Evolutionary conservation across 495 filamentous ascomycete genomes (phyloP), one percentile per base, ranked within the genome.

Genomic region (Penicillium ucsense): DNA sequence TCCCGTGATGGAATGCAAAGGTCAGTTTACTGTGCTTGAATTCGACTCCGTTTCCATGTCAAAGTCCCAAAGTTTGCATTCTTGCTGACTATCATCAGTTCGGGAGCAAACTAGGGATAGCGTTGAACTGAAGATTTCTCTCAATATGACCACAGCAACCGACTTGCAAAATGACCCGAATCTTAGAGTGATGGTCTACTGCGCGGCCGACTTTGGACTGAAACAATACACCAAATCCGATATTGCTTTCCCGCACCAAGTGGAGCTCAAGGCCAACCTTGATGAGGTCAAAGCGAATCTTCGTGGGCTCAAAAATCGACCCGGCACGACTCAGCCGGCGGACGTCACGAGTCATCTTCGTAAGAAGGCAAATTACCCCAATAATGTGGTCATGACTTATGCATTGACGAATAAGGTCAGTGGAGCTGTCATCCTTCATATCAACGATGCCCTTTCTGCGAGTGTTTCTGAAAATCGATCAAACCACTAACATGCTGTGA

Each of bases 261-360:
- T 90, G 27, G 92, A 96, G 63, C 71, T 98, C 39, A 90, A 89
- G 59, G 82, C 94, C 35, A 97, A 97, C 56, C 76, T 82, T 28
- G 85, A 84, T 32, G 87, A 94, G 41, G 74, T 94, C 49, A 94
- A 92, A 57, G 80, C 83, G 8, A 97, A 95, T 57, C 75, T 92
- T 41, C 85, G 90, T 48, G 92, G 92, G 3, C 67, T 98, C 44
- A 98, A 98, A 63, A 95, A 94, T 61, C 91, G 89, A 58, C 85
- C 92, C 6, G 92, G 92, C 28, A 91, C 92, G 31, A 96, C 92
- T 31, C 79, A 85, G 45, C 92, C 92, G 5, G 89, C 85, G 11
- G 92, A 98, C 65, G 83, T 98, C 38, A 97, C 92, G 9, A 71
- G 72, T 49, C 75, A 79, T 50, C 66, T 94, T 20, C 85, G 88